phyloP scores from a whole-genome alignment of 495 filamentous ascomycete species.

The Trichoderma reesei region DNA sequence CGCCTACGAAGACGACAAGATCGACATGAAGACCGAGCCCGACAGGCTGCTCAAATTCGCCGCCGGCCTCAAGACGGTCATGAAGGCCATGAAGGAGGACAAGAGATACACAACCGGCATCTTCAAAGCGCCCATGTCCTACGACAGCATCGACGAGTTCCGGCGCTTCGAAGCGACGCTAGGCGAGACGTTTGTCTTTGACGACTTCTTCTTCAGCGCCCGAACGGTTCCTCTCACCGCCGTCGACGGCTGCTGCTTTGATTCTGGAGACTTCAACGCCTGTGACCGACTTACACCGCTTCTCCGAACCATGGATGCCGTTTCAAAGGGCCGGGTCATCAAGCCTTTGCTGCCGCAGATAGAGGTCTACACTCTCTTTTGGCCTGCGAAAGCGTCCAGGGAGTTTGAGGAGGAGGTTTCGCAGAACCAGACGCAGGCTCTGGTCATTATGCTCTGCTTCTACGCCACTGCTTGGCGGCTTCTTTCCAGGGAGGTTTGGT shows the following conservation, averaged over 20 bases:
- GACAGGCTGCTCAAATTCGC: slow-evolving; percentile 10
- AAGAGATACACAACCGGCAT: not conserved
- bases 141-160: not conserved
- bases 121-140: not conserved
- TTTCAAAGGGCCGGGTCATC: not conserved
- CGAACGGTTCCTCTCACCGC: not conserved
- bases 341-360: slow-evolving; percentile 2
- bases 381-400: slow-evolving; percentile 9
- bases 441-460: slow-evolving; percentile 9
- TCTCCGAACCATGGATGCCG: slow-evolving; percentile 8
- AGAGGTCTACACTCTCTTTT: slow-evolving; percentile 9
- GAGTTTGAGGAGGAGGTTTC: slow-evolving; percentile 8
- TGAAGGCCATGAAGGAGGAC: not conserved
- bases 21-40: not conserved
- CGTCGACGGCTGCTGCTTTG: not conserved
- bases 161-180: not conserved
- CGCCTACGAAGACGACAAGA: not conserved
- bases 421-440: not conserved
- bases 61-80: slow-evolving; percentile 9
- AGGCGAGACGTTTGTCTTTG: not conserved
- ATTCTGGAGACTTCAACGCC: not conserved
- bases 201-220: not conserved
- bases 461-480: slow-evolving; percentile 10
- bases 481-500: slow-evolving; percentile 8
- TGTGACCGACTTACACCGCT: slow-evolving; percentile 9